These are phyloP conservation scores for Neurospora sp. DNA, from an alignment of 2,329 filamentous ascomycete species.

Conservation along the genomic window DNA sequence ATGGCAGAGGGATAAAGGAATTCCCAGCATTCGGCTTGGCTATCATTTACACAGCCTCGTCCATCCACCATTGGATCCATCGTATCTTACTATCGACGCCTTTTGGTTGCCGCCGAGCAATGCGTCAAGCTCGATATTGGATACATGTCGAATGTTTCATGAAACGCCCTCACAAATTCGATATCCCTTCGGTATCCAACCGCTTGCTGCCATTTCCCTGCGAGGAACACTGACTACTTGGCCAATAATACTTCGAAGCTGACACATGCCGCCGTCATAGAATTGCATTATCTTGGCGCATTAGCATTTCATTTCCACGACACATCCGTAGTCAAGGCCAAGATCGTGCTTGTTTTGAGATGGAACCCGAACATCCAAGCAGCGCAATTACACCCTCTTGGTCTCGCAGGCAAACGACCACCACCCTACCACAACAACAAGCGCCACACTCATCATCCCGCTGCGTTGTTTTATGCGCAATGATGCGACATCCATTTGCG, in stretches of 20 bases:
- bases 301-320: background rate
- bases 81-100: background rate
- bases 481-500: too few relatives aligned
- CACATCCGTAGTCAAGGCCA: background rate
- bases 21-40: background rate
- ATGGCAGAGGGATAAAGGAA: background rate
- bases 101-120: background rate
- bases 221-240: background rate
- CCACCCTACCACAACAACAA: background rate
- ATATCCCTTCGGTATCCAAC: background rate
- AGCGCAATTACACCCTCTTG: background rate
- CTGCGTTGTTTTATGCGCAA: background rate
- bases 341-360: background rate
- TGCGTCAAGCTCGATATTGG: background rate
- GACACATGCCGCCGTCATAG: background rate
- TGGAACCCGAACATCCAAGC: background rate
- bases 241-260: background rate
- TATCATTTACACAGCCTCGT: background rate
- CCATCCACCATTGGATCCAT: background rate
- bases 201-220: background rate
- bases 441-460: background rate
- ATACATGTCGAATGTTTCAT: background rate
- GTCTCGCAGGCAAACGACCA: background rate
- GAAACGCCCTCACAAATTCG: background rate
- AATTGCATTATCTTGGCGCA: background rate